Evolutionary conservation across 805 yeast species (phyloP).

Genomic region (Cyberlindnera maclurae): DNA sequence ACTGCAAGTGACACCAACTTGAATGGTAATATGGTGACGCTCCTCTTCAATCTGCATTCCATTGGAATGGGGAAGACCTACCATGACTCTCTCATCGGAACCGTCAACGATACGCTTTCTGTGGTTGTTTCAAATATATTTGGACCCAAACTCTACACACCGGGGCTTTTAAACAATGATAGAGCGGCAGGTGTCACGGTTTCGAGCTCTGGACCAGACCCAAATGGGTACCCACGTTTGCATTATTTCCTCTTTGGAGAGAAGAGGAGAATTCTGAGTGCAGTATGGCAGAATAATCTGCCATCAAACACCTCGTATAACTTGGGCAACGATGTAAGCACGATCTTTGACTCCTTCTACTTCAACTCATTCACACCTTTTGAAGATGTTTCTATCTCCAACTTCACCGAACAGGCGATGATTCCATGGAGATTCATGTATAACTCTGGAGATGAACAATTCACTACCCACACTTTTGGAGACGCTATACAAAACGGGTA

Average conservation of each 20-base stretch:
- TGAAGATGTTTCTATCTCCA: background rate
- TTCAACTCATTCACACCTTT: slow-evolving; percentile 16
- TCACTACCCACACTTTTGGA: slow-evolving; percentile 31
- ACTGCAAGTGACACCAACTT: slow-evolving; percentile 37
- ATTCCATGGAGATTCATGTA: slow-evolving; percentile 32
- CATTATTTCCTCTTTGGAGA: slow-evolving; percentile 28
- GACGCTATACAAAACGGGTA: slow-evolving; percentile 48
- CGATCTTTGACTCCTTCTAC: slow-evolving; percentile 19
- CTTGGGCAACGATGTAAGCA: slow-evolving; percentile 12
- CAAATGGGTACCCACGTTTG: slow-evolving; percentile 29
- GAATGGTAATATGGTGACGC: slow-evolving; percentile 35
- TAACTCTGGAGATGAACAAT: slow-evolving; percentile 38
- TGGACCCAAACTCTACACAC: slow-evolving; percentile 24
- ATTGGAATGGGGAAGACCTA: slow-evolving; percentile 9
- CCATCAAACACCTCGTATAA: slow-evolving; percentile 26
- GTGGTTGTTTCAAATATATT: slow-evolving; percentile 15
- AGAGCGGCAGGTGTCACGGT: slow-evolving; percentile 14
- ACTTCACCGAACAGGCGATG: slow-evolving; percentile 1
- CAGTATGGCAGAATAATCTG: slow-evolving; percentile 27
- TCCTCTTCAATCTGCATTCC: slow-evolving; percentile 32
- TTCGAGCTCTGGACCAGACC: slow-evolving; percentile 9
- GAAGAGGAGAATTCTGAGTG: slow-evolving; percentile 30
- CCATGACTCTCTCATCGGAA: slow-evolving; percentile 8
- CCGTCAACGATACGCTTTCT: slow-evolving; percentile 20
- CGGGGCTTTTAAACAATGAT: slow-evolving; percentile 21